Evolutionary conservation across 75 land plant genomes (phyloP), one percentile per base, ranked within the genome.

Genomic region (Picea glauca): DNA sequence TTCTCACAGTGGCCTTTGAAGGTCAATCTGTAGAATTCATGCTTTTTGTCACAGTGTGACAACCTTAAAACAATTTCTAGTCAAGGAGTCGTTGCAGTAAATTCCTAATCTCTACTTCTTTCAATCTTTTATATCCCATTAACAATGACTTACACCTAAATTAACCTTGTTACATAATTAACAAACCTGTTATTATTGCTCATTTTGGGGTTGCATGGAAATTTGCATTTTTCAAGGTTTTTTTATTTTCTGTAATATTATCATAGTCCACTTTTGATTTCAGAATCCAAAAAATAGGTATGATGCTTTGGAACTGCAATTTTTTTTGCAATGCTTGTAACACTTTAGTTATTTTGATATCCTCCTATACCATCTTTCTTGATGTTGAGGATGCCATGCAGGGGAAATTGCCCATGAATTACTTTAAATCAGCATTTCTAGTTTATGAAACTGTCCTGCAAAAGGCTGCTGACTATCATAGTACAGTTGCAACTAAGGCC

Each of bases 341-440:
- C 73, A 70, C 50, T 0, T 70, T 38, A 50, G 56, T 50, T 50
- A 33, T 33, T 66, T 66, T 35, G 18, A 14, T 18, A 66, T 70
- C 20, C 3, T 70, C 43, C 23, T 70, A n/a, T 70, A n/a, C 40
- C 20, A 70, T n/a, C 4, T n/a, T 70, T 70, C 50, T 43, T 70
- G 31, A 79, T 14, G 81, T 63, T 82, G 72, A 20, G 21, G 18
- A 18, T 79, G 56, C 33, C 62, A 12, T 62, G 79, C 86, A 97
- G 99, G 99, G 94, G 60, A 90, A 79, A 76, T 73, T 98, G 73
- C 91, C 94, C 18, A 26, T 59, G 50, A 26, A 80, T 30, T 95
- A 93, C 80, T 89, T 98, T 32, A 77, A 86, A 74, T 86, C 95
- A 62, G 90, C 94, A 77, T 93, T 98, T 76, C 80, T 70, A 77